Evolutionary conservation across 2,329 filamentous ascomycete species (phyloP).

Genomic region (Fusarium hostae): DNA sequence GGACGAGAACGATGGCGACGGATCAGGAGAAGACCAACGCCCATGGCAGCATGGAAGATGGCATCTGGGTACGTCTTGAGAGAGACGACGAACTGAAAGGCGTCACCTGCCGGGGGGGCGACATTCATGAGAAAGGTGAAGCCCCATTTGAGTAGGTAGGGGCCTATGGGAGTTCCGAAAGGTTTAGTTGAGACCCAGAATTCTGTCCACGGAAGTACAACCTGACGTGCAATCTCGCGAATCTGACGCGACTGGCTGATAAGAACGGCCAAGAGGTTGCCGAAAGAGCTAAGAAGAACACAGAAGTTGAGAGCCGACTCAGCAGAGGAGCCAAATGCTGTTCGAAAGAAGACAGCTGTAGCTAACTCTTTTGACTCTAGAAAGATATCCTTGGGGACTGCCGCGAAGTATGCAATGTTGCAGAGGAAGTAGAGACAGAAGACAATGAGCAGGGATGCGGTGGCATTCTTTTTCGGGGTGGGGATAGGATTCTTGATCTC

Average conservation of each 20-base stretch:
- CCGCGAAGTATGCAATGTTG: slow-evolving; percentile 71
- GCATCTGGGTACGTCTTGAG: slow-evolving; percentile 67
- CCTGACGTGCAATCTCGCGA: slow-evolving; percentile 70
- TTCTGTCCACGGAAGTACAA: slow-evolving; percentile 66
- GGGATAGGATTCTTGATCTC: slow-evolving; percentile 70
- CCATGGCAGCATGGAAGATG: slow-evolving; percentile 67
- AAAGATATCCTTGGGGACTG: slow-evolving; percentile 64
- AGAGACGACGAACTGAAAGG: slow-evolving; percentile 68
- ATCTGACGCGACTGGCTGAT: slow-evolving; percentile 67
- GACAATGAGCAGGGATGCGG: slow-evolving; percentile 58
- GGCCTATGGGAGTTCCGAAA: slow-evolving; percentile 71
- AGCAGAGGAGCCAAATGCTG: slow-evolving; percentile 65
- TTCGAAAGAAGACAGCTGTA: slow-evolving; percentile 68
- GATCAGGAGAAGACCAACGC: slow-evolving; percentile 67
- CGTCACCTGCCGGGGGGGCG: slow-evolving; percentile 70
- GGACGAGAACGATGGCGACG: slow-evolving; percentile 64
- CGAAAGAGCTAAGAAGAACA: slow-evolving; percentile 67
- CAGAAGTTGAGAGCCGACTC: slow-evolving; percentile 64
- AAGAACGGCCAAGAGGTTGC: slow-evolving; percentile 66
- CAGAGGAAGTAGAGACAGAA: slow-evolving; percentile 68
- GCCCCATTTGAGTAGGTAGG: slow-evolving; percentile 67
- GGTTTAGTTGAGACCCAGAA: slow-evolving; percentile 73
- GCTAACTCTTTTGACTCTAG: slow-evolving; percentile 62
- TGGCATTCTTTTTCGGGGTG: slow-evolving; percentile 62
- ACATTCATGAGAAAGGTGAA: slow-evolving; percentile 70